Conservation (phyloP, 2,329 filamentous ascomycete genomes). For the Cercospora beticola region DNA sequence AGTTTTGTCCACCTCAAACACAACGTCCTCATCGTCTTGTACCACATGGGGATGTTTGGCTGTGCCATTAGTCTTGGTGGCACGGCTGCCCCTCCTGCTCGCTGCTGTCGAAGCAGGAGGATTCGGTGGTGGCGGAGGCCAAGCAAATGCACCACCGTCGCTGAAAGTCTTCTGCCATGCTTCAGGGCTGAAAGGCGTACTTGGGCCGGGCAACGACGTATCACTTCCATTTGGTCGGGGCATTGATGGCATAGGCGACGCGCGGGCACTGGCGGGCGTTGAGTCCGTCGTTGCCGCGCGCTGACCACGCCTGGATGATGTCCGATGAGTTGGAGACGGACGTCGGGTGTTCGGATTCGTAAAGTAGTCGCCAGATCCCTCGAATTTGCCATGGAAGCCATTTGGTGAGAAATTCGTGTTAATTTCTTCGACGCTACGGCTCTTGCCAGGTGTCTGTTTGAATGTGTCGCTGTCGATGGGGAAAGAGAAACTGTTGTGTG, state of each 20-base stretch:
- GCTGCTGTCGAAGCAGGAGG: slow-evolving; percentile 36
- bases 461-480: slow-evolving; percentile 31
- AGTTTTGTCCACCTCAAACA: slow-evolving; percentile 19
- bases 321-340: slow-evolving; percentile 22
- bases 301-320: slow-evolving; percentile 15
- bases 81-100: slow-evolving; percentile 30
- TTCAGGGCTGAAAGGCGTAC: slow-evolving; percentile 30
- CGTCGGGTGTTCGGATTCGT: slow-evolving; percentile 25
- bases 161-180: slow-evolving; percentile 48
- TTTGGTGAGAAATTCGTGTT: slow-evolving; percentile 51
- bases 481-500: slow-evolving; percentile 35
- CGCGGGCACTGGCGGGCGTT: slow-evolving; percentile 14
- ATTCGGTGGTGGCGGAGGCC: slow-evolving; percentile 29
- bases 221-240: background rate
- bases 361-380: slow-evolving; percentile 46
- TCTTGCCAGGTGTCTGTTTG: slow-evolving; percentile 40
- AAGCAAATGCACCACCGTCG: slow-evolving; percentile 42
- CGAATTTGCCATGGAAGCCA: slow-evolving; percentile 49
- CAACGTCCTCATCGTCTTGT: slow-evolving; percentile 32
- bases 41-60: slow-evolving; percentile 34
- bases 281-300: slow-evolving; percentile 22
- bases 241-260: slow-evolving; percentile 16
- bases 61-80: slow-evolving; percentile 16
- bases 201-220: background rate
- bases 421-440: slow-evolving; percentile 50